These are phyloP conservation scores for Puccinellia tenuiflora DNA, from an alignment of 176 grass and related monocot genomes.

Conservation along the genomic window DNA sequence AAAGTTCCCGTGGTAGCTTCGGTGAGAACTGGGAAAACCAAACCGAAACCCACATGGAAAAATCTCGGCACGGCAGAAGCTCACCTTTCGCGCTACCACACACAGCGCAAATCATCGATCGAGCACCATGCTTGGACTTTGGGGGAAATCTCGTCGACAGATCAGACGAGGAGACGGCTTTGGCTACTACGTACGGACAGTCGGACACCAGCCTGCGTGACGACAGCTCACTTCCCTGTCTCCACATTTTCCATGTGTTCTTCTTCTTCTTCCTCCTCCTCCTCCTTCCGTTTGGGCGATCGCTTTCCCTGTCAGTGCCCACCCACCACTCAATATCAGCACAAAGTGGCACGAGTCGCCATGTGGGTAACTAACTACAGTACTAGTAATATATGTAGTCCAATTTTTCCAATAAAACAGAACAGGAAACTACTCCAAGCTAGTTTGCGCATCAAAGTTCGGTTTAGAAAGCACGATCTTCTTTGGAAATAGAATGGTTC, in stretches of 20 bases:
- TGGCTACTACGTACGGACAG: background rate
- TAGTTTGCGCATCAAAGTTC: no score
- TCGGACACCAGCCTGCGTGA: background rate
- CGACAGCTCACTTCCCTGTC: background rate
- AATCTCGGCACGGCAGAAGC: background rate
- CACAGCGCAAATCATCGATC: background rate
- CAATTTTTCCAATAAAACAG: no score
- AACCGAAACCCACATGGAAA: background rate
- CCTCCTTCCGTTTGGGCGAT: background rate
- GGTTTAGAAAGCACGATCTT: no score
- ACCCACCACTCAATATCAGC: background rate
- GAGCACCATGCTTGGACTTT: background rate
- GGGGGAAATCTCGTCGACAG: background rate
- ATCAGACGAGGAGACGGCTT: background rate
- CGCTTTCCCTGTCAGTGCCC: background rate
- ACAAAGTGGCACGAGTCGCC: no score
- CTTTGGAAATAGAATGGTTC: no score
- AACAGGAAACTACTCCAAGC: no score
- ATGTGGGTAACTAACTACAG: no score
- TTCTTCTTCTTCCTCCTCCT: background rate
- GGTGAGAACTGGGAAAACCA: conserved; percentile 25
- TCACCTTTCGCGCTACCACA: no score
- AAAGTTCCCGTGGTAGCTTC: conserved; percentile 28
- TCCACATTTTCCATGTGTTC: conserved; percentile 39
- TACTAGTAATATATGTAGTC: no score